Evolutionary conservation across 2,329 filamentous ascomycete species (phyloP), one percentile per base, ranked within the genome.

Genomic region (Sporothrix variecibatus): DNA sequence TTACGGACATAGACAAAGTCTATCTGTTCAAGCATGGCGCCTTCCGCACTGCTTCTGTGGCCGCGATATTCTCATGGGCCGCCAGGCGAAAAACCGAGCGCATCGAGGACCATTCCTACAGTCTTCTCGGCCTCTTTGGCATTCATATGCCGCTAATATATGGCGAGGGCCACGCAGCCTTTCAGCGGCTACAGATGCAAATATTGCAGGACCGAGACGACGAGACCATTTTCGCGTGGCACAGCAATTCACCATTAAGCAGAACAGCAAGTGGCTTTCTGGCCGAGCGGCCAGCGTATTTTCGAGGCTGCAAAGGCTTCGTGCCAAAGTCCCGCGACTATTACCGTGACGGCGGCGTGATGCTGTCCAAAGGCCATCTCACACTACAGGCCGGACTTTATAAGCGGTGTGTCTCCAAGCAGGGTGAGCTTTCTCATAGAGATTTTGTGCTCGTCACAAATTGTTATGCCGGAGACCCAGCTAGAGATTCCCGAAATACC

Each of bases 191-290:
- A 20, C 76, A 78, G 62, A 68, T 75, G 72, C 74, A 76, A 69
- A 76, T 78, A 46, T 12, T 76, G 43, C 73, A 73, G 40, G 64
- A 58, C 3, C 68, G 46, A 4, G 28, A 34, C n/a, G 76, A 78
- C 58, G 69, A 75, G 28, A 77, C 76, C 26, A 76, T 79, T 7
- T 74, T 79, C 9, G 78, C 78, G 0, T 80, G 78, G 78, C 68
- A 49, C 1, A 49, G 15, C 46, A 49, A 49, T 20, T 1, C 46
- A 6, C 20, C 5, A 5, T 15, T 20, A 49, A 49, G 15, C 12
- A 4, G 20, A 49, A 5, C 46, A 49, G 46, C 46, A 49, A 11
- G 2, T 20, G 46, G 46, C 2, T 49, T 49, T 49, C 15, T 49
- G 3, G 46, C 46, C 17, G 17, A 49, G 46, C 46, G 46, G 17